Base-by-base conservation (phyloP, 2,329 filamentous ascomycete genomes). In the Colletotrichum spaethianum region DNA sequence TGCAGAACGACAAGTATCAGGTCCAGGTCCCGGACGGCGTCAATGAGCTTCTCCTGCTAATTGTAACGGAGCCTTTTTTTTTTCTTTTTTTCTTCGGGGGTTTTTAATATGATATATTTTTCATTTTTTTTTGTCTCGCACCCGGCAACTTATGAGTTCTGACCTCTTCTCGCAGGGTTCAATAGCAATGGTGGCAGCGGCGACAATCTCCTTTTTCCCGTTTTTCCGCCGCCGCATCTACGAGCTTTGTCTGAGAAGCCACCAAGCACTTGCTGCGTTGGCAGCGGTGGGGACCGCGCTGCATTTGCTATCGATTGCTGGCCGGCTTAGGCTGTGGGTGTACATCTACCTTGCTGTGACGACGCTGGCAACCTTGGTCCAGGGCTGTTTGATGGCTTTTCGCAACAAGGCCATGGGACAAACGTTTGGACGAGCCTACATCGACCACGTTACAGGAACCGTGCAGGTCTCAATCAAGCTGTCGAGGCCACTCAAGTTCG, bases 351-450 rank as follows among this genome's bases (percentile, higher is more conserved):
- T 64, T 56, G 12, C 4, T 36, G 11, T 64, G 14, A n/a, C 2
- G 9, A 14, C 18, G 2, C 28, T 56, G 9, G 28, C 12, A 46
- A 26, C 20, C 18, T n/a, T 64, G 18, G 3, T 11, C 3, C 12
- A 56, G 18, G 28, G 2, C 1, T 1, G 38, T 28, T 28, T 64
- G 9, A 48, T 64, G 7, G 20, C 40, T 2, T 64, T 64, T 23
- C 7, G 5, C 31, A 64, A 64, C 5, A 64, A 56, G 28, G 6
- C 3, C 1, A 56, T 64, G 9, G 18, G 38, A 56, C 18, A 33
- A 64, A 64, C 38, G 6, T 64, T 64, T 55, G 12, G 11, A 1
- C 2, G 20, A 64, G 62, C 52, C 18, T 64, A 64, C 11, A 56
- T 64, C 3, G 23, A 56, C 1, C 6, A 64, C 8, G 7, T 56